Evolutionary conservation across 805 yeast species (phyloP), one percentile per base, ranked within the genome.

Genomic region (Barnettozyma botsteinii): DNA sequence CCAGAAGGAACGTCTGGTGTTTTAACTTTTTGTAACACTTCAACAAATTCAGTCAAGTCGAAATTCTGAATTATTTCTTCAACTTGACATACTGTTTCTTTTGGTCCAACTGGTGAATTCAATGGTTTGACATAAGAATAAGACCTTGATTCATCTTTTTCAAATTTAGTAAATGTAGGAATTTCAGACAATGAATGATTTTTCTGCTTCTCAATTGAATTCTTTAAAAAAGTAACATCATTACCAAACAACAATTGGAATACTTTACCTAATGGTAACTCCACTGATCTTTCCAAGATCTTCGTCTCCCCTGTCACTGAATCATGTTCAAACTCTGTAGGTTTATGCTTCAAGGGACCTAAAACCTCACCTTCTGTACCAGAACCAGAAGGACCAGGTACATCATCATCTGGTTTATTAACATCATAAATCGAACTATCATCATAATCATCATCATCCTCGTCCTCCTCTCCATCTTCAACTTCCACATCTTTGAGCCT

Each of bases 1-100:
- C 94, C 93, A 25, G 84, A 77, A 0, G 94, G 94, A n/a, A 84
- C 86, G 62, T 84, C 93, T 0, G 93, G 94, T 0, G 87, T 80
- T 35, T 69, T 72, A 0, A 88, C 78, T 1, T 66, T 57, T 48
- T 81, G 85, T 3, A 71, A 66, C 3, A 79, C 75, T 23, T 67
- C 64, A 18, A 78, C 66, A 41, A 57, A 62, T 20, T 66, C 62
- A 7, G 71, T 65, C 15, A 73, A 65, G 51, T 82, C 79, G 40
- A 55, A 64, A 31, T 70, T 65, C 23, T 77, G 76, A 14, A 83
- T 53, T 3, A 68, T 68, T 52, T 85, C 94, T 5, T 69, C 66
- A 34, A 84, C 79, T 14, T 67, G 57, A 64, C 91, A 83, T 42
- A 62, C 63, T 0, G 94, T 83, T 49, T 82, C 83, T 49, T 81